Base-by-base conservation (phyloP, 768 basidiomycete genomes). In the Pholiota conissans region DNA sequence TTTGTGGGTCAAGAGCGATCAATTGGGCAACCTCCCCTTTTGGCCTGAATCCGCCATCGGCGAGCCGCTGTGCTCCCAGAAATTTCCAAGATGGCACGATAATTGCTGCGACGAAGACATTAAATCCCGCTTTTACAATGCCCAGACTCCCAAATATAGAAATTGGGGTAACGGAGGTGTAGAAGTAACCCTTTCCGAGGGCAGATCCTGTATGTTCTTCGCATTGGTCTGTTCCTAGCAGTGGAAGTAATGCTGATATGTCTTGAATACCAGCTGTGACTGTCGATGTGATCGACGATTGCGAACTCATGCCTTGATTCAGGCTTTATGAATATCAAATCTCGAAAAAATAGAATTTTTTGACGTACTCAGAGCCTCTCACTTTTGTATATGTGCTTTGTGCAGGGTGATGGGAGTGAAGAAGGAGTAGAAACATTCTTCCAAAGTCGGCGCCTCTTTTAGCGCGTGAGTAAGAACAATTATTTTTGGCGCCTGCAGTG, bases 101-200 rank as follows among this genome's bases (percentile, higher is more conserved):
- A 42, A 60, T 42, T 26, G 55, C 51, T 16, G 59, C 59, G 16
- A 62, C 14, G 26, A 62, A 42, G 35, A 62, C 49, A 28, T 55
- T 58, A 49, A 62, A 56, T 49, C 49, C 53, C 6, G 57, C 61
- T 24, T 42, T 27, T 7, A 58, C 61, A 35, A 53, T 56, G 5
- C 61, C 61, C 20, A 62, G 49, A 35, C 61, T 62, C 9, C 61
- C 61, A 29, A 62, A 62, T 37, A 62, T 58, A 2, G 61, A 62
- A 37, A 62, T 24, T 6, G 57, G 53, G 8, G 61, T 48, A 9
- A 57, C 49, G 9, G 49, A 42, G 11, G 50, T 45, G 52, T 62
- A 62, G 27, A 58, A 42, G n/a, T 52, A 62, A 3, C 61, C 61
- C 27, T 49, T 56, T 22, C 55, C 53, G 13, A 62, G 57, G 5